Percentiles rank a stretch among this genome's conserved stretches.
Conservation (phyloP, 352 stramenopile species). For the Phytophthora aleatoria region DNA sequence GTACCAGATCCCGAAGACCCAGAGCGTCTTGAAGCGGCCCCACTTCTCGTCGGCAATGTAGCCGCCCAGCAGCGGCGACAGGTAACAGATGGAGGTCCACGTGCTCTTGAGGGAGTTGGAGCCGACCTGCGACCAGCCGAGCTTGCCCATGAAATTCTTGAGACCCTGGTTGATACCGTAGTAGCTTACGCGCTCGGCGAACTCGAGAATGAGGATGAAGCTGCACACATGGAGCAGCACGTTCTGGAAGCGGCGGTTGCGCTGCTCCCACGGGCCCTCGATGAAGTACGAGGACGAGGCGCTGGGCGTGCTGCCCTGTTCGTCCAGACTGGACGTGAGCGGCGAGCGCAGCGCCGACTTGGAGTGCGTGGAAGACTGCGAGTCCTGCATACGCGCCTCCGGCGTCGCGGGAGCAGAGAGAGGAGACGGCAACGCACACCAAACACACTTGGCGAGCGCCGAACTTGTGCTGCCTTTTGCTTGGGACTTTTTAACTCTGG, state of each 20-base stretch:
- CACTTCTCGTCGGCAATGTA: slow-evolving; percentile 89
- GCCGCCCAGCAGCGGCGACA: slow-evolving; percentile 80
- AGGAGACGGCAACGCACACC: slow-evolving; percentile 5
- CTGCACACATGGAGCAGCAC: slow-evolving; percentile 84
- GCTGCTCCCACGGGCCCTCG: slow-evolving; percentile 78
- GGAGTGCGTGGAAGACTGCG: slow-evolving; percentile 60
- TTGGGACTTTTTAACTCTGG: slow-evolving; percentile 12
- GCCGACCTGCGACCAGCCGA: slow-evolving; percentile 77
- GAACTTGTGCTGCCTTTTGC: not conserved
- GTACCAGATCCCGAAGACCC: slow-evolving; percentile 85
- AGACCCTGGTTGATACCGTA: slow-evolving; percentile 89
- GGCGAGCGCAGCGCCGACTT: slow-evolving; percentile 52
- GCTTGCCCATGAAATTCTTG: slow-evolving; percentile 86
- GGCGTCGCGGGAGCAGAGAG: slow-evolving; percentile 6
- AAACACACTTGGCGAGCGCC: slow-evolving; percentile 1
- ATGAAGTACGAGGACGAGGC: slow-evolving; percentile 75
- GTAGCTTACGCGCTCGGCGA: slow-evolving; percentile 84
- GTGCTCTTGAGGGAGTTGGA: slow-evolving; percentile 90
- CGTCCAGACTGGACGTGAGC: slow-evolving; percentile 46
- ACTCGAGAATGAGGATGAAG: slow-evolving; percentile 89
- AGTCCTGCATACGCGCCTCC: slow-evolving; percentile 33
- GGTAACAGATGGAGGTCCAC: slow-evolving; percentile 88
- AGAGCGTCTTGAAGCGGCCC: slow-evolving; percentile 84
- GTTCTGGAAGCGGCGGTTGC: slow-evolving; percentile 80
- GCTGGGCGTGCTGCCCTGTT: slow-evolving; percentile 48